Conservation (phyloP, 768 basidiomycete species). For the Phylloporus sp. region DNA sequence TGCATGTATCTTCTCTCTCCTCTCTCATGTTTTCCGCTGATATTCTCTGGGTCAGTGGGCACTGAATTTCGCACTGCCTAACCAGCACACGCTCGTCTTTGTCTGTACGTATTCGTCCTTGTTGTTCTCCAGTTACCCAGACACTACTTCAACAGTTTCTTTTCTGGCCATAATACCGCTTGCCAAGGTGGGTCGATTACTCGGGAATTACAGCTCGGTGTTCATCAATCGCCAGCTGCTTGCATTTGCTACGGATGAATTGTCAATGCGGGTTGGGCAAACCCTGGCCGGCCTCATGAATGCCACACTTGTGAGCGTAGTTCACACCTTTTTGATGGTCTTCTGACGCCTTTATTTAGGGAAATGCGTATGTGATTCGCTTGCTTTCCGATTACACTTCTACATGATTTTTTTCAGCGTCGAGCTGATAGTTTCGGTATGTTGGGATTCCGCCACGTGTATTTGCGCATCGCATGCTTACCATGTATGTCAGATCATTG, state of each 20-base stretch:
- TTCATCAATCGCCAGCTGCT: conserved; percentile 46
- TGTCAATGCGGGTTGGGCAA: conserved; percentile 78
- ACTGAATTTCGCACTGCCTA: conserved; percentile 54
- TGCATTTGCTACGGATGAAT: conserved; percentile 81
- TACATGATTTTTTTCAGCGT: conserved; percentile 30
- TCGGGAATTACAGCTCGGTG: not conserved
- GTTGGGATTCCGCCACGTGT: not conserved
- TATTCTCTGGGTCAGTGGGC: conserved; percentile 52
- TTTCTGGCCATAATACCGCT: conserved; percentile 84
- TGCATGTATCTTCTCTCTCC: conserved; percentile 31
- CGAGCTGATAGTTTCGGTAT: conserved; percentile 67
- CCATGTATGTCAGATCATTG: conserved; percentile 54
- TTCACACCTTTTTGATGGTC: not conserved
- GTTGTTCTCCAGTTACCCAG: not conserved
- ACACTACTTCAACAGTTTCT: conserved; percentile 44
- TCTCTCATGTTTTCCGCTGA: not conserved
- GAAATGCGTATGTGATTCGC: conserved; percentile 27
- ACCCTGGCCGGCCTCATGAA: conserved; percentile 82
- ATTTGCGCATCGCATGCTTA: not conserved
- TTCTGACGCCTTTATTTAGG: conserved; percentile 13
- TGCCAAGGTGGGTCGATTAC: conserved; percentile 52
- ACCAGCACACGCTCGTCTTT: conserved; percentile 60
- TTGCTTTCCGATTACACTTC: not conserved
- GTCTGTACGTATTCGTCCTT: conserved; percentile 51
- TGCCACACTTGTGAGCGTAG: conserved; percentile 64